These are phyloP conservation scores for Avena eriantha DNA, from an alignment of 176 grass and related monocot genomes.

Conservation along the genomic window DNA sequence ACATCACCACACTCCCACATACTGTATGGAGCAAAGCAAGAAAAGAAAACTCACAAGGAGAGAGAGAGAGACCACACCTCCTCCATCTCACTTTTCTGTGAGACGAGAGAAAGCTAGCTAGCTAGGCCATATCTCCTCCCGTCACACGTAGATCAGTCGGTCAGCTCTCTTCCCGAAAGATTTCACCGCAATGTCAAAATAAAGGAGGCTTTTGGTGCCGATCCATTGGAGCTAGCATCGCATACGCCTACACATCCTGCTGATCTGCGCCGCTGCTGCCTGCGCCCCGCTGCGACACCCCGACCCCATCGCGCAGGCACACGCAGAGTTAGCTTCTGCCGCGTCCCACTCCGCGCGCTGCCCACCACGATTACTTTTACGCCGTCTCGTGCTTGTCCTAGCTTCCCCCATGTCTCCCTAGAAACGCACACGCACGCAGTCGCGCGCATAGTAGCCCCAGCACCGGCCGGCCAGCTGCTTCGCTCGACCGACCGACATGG, in stretches of 20 bases:
- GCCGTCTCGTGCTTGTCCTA: slow-evolving; percentile 37
- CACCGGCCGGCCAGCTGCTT: not conserved
- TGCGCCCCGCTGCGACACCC: slow-evolving; percentile 18
- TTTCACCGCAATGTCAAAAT: slow-evolving; percentile 31
- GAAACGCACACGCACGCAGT: not conserved
- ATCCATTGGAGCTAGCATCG: slow-evolving; percentile 25
- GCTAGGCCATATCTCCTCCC: not conserved
- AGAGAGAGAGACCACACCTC: slow-evolving; percentile 12
- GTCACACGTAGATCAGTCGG: slow-evolving; percentile 21
- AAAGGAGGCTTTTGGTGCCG: slow-evolving; percentile 54
- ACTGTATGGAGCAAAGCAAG: slow-evolving; percentile 25
- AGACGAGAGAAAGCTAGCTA: slow-evolving; percentile 16
- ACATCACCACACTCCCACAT: slow-evolving; percentile 22
- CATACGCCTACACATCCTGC: not conserved
- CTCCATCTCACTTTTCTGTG: slow-evolving; percentile 37
- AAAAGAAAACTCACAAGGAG: not conserved
- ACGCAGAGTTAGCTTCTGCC: slow-evolving; percentile 19
- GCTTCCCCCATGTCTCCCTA: slow-evolving; percentile 38
- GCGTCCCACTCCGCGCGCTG: slow-evolving; percentile 23
- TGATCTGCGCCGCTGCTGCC: slow-evolving; percentile 15
- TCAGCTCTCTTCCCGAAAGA: not conserved
- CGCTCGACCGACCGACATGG: not conserved
- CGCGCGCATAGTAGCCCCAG: slow-evolving; percentile 21
- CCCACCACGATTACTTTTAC: slow-evolving; percentile 13
- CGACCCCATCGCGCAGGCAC: slow-evolving; percentile 37